phyloP scores from a whole-genome alignment of 331 rosid genomes.

The Malus hybrid region DNA sequence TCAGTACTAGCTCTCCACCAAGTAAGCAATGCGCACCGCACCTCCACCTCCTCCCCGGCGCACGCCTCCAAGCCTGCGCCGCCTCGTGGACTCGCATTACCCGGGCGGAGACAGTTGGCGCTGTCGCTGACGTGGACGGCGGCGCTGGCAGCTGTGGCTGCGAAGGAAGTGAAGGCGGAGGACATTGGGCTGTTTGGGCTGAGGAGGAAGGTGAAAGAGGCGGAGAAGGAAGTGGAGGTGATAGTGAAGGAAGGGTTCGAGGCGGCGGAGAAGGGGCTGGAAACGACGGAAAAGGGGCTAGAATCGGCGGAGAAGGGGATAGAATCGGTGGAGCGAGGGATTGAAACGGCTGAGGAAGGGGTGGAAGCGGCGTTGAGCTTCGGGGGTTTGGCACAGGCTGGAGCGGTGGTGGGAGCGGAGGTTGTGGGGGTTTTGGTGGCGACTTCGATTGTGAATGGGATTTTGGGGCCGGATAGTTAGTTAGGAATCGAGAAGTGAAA shows the following conservation, averaged over 20 bases:
- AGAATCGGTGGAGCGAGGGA: conserved; percentile 38
- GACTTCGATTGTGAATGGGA: conserved; percentile 60
- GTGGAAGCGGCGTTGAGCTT: conserved; percentile 38
- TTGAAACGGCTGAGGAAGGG: conserved; percentile 47
- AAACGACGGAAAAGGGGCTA: conserved; percentile 40
- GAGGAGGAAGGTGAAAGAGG: conserved; percentile 63
- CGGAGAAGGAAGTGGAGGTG: conserved; percentile 56
- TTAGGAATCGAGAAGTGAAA: conserved; percentile 23
- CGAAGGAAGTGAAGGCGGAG: conserved; percentile 40
- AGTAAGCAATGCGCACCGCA: conserved; percentile 18
- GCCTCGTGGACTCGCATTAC: conserved; percentile 4
- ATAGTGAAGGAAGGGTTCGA: conserved; percentile 52
- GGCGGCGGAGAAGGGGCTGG: conserved; percentile 48
- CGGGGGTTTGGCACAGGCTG: conserved; percentile 72
- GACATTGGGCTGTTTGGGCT: conserved; percentile 68
- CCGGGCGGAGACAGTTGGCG: conserved; percentile 52
- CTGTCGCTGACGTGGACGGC: conserved; percentile 46
- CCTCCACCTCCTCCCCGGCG: conserved; percentile 18
- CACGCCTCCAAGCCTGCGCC: neutral
- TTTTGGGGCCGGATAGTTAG: conserved; percentile 66
- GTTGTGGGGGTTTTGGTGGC: conserved; percentile 58
- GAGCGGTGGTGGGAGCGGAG: conserved; percentile 76
- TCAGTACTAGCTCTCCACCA: conserved; percentile 28
- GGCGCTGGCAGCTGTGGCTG: conserved; percentile 33
- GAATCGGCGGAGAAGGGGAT: neutral